Evolutionary conservation across 2,329 filamentous ascomycete genomes (phyloP).

Genomic region (Colletotrichum nymphaeae): DNA sequence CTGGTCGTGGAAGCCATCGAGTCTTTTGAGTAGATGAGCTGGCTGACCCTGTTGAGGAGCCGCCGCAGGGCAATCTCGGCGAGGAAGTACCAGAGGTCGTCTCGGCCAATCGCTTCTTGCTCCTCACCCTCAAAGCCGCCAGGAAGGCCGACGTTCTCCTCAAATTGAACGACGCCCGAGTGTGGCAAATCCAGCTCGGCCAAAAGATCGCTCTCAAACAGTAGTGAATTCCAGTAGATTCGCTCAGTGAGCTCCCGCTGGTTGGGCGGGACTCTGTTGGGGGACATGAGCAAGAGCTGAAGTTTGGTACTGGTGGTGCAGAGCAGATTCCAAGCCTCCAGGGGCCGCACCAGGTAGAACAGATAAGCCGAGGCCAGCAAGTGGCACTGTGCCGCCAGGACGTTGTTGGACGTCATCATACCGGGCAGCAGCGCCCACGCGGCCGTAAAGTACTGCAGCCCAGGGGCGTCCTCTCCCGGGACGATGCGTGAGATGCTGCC

Average conservation of each 20-base stretch:
- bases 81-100: constrained; percentile 88
- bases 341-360: constrained; percentile 83
- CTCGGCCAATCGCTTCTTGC: constrained; percentile 71
- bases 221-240: constrained; percentile 85
- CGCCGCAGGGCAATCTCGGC: constrained; percentile 84
- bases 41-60: constrained; percentile 81
- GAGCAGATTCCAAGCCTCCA: constrained; percentile 85
- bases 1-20: constrained; percentile 77
- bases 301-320: constrained; percentile 86
- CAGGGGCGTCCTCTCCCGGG: constrained; percentile 77
- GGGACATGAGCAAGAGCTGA: constrained; percentile 80
- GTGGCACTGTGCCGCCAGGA: constrained; percentile 83
- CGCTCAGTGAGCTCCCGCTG: constrained; percentile 80
- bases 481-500: constrained; percentile 81
- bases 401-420: constrained; percentile 83
- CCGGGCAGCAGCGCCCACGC: constrained; percentile 83
- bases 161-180: constrained; percentile 84
- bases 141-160: constrained; percentile 82
- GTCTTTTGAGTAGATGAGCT: constrained; percentile 82
- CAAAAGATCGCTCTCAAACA: constrained; percentile 84
- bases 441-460: constrained; percentile 82
- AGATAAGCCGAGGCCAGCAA: constrained; percentile 84
- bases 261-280: constrained; percentile 75
- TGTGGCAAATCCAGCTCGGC: constrained; percentile 85
- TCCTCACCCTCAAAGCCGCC: constrained; percentile 82